phyloP scores from a whole-genome alignment of 805 yeast genomes.

The Wickerhamiella brachini region DNA sequence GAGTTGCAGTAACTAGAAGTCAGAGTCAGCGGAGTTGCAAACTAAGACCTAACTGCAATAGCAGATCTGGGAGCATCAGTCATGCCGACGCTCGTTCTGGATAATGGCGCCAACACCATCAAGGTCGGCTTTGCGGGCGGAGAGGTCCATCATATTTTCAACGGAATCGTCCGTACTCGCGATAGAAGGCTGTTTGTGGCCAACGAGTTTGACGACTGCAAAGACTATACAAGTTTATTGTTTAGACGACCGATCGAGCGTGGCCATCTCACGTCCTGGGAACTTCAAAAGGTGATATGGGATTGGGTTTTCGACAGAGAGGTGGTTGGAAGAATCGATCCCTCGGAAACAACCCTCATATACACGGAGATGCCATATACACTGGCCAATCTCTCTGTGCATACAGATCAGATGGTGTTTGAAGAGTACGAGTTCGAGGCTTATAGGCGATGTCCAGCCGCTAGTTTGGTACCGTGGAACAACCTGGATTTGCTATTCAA shows the following conservation, averaged over 20 bases:
- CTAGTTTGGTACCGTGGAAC: conserved; percentile 43
- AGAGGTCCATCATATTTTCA: conserved; percentile 36
- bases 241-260: conserved; percentile 75
- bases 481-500: conserved; percentile 22
- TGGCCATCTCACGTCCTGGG: conserved; percentile 88
- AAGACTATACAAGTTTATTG: conserved; percentile 59
- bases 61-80: no score
- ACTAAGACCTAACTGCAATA: no score
- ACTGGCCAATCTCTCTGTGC: conserved; percentile 64
- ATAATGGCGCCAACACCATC: conserved; percentile 79
- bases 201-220: conserved; percentile 47
- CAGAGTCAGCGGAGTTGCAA: no score
- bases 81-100: conserved; percentile 43
- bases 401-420: conserved; percentile 82
- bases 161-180: conserved; percentile 58
- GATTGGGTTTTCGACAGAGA: conserved; percentile 48
- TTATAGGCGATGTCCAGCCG: conserved; percentile 48
- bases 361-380: conserved; percentile 74
- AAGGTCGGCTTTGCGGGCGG: conserved; percentile 42
- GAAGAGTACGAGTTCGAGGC: conserved; percentile 80
- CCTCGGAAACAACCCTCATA: conserved; percentile 43
- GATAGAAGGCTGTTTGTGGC: conserved; percentile 67
- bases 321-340: conserved; percentile 20
- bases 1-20: no score
- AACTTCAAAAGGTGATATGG: conserved; percentile 78